Conservation (phyloP, 2,329 filamentous ascomycete genomes). For the Colletotrichum siamense region DNA sequence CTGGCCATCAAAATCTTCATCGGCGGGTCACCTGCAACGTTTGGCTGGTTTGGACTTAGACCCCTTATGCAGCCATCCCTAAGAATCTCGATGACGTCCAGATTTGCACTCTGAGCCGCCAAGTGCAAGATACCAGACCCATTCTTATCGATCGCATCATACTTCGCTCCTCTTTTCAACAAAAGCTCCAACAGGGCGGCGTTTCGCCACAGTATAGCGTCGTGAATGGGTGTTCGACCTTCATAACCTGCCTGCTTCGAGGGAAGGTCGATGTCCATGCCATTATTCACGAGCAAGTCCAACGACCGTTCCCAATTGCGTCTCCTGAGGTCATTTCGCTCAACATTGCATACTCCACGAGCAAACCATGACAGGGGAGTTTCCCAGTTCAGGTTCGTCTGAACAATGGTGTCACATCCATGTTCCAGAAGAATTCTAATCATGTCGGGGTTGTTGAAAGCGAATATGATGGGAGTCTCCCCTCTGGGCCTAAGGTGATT, state of each 20-base stretch:
- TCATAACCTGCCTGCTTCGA: background rate
- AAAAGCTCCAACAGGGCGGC: background rate
- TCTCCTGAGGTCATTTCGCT: background rate
- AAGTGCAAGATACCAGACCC: background rate
- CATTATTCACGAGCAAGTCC: background rate
- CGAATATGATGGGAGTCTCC: background rate
- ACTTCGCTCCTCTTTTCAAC: background rate
- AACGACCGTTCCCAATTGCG: background rate
- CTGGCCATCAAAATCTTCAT: conserved; percentile 1
- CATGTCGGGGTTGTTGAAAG: background rate
- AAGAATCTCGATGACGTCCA: background rate
- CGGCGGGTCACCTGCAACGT: background rate
- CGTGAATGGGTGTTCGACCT: background rate
- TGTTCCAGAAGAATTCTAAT: background rate
- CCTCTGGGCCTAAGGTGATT: background rate
- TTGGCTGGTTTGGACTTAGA: background rate
- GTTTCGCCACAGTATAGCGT: conserved; percentile 2
- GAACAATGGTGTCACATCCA: background rate
- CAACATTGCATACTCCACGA: background rate
- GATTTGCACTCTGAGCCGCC: background rate
- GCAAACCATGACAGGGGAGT: background rate
- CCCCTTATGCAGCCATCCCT: background rate
- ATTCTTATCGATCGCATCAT: background rate
- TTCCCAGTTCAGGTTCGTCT: background rate
- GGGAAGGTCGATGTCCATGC: background rate